Evolutionary conservation across 108 stramenopile genomes (phyloP).

Genomic region (Nitzschia sp.): DNA sequence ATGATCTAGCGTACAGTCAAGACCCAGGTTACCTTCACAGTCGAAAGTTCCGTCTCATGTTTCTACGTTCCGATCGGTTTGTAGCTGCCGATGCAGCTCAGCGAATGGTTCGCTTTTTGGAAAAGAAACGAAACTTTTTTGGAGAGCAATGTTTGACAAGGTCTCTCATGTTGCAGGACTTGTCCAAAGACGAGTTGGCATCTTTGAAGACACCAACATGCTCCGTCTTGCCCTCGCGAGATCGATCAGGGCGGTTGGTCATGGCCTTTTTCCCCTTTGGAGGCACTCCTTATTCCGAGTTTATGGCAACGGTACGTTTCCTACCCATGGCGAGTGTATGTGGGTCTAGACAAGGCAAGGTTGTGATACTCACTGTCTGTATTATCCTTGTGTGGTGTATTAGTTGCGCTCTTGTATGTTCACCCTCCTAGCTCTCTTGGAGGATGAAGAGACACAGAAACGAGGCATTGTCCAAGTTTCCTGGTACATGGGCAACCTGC

Average conservation of each 20-base stretch:
- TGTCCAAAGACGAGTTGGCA: conserved; percentile 3
- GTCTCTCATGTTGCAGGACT: conserved; percentile 16
- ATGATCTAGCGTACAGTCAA: not conserved
- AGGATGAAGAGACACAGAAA: conserved; percentile 12
- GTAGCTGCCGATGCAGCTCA: conserved; percentile 22
- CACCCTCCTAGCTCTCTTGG: not conserved
- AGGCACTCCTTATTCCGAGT: not conserved
- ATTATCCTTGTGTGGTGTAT: too few species aligned
- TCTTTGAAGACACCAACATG: not conserved
- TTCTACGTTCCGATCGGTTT: conserved; percentile 24
- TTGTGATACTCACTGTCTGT: not conserved
- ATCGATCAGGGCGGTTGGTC: conserved; percentile 11
- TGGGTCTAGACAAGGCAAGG: not conserved
- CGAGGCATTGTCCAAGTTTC: conserved; percentile 8
- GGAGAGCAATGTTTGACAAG: conserved; percentile 12
- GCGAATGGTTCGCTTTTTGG: conserved; percentile 14
- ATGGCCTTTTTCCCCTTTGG: not conserved
- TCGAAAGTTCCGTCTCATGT: conserved; percentile 16
- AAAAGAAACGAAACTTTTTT: conserved; percentile 21
- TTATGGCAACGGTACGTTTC: not conserved
- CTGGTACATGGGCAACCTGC: not conserved
- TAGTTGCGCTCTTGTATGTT: not conserved
- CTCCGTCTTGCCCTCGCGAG: not conserved
- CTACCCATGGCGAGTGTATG: not conserved
- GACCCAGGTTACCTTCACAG: conserved; percentile 5